These are phyloP conservation scores for Termitomyces sp. DNA, from an alignment of 768 basidiomycete species.

Conservation along the genomic window DNA sequence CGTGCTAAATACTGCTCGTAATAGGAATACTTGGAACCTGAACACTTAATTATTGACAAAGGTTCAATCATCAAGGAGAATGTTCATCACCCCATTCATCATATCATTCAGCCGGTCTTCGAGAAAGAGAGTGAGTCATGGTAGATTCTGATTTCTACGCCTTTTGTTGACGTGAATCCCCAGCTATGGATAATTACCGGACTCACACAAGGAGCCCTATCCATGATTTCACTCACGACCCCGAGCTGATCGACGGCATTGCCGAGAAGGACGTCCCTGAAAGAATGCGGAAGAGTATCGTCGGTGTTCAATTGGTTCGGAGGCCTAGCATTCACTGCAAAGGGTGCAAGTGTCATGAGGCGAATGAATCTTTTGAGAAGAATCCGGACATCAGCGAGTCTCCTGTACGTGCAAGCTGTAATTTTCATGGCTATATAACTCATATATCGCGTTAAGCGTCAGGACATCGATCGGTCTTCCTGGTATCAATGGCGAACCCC, in stretches of 20 bases:
- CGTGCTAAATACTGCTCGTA: neutral
- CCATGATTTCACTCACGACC: neutral
- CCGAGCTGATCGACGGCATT: neutral
- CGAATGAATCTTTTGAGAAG: neutral
- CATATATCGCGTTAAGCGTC: neutral
- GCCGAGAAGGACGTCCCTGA: neutral
- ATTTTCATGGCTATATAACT: neutral
- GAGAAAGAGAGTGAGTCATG: conserved; percentile 5
- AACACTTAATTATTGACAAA: conserved; percentile 1
- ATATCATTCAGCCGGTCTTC: conserved; percentile 6
- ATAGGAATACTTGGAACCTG: conserved; percentile 3
- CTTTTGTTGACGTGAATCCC: neutral
- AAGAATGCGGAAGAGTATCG: neutral
- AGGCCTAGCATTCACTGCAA: conserved; percentile 2
- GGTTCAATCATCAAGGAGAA: conserved; percentile 5
- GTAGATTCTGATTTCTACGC: neutral
- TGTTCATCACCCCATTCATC: conserved; percentile 6
- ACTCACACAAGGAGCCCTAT: conserved; percentile 2
- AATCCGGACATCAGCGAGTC: neutral
- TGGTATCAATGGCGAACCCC: neutral
- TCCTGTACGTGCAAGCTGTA: neutral
- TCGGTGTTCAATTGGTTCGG: neutral
- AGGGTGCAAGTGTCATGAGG: conserved; percentile 3
- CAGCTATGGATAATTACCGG: neutral
- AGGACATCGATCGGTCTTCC: neutral